These are phyloP conservation scores for Dujonia santamariae DNA, from an alignment of 1,139 yeast species.

Conservation along the genomic window DNA sequence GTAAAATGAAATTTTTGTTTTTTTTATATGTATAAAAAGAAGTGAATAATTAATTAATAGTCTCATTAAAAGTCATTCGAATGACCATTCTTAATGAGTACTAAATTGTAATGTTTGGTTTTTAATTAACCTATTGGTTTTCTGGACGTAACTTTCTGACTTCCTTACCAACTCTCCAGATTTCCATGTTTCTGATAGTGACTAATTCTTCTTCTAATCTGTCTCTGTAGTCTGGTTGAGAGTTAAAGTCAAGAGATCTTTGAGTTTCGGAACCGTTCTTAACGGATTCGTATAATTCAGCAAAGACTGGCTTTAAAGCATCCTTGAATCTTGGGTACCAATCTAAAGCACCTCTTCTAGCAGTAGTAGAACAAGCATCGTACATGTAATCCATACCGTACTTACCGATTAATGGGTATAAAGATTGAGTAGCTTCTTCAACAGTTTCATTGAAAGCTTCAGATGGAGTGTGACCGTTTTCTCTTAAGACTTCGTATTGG, in stretches of 20 bases:
- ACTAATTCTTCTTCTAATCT: slow-evolving; percentile 91
- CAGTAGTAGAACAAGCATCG: slow-evolving; percentile 99
- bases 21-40: no score
- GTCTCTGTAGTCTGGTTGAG: slow-evolving; percentile 96
- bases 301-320: slow-evolving; percentile 97
- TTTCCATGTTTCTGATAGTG: slow-evolving; percentile 94
- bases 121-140: slow-evolving; percentile 61
- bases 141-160: slow-evolving; percentile 99
- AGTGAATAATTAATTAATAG: neutral
- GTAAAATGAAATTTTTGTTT: no score
- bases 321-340: slow-evolving; percentile 99
- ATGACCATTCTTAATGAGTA: slow-evolving; percentile 23
- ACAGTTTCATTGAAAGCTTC: slow-evolving; percentile 99
- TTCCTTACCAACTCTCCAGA: slow-evolving; percentile 99
- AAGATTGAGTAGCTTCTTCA: slow-evolving; percentile 99
- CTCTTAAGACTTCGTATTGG: slow-evolving; percentile 99
- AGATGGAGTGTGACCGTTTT: slow-evolving; percentile 99
- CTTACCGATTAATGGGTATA: slow-evolving; percentile 97
- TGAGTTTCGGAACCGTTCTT: slow-evolving; percentile 96
- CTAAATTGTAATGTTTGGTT: no score
- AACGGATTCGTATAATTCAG: slow-evolving; percentile 92
- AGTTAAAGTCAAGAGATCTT: slow-evolving; percentile 97
- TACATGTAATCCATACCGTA: slow-evolving; percentile 99
- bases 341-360: slow-evolving; percentile 99
- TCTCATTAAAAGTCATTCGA: slow-evolving; percentile 24